A percentile compares a stretch with the other conserved stretches of the same genome.
Conservation (phyloP, 148 eudicot genomes). For the Limonium bicolor region DNA sequence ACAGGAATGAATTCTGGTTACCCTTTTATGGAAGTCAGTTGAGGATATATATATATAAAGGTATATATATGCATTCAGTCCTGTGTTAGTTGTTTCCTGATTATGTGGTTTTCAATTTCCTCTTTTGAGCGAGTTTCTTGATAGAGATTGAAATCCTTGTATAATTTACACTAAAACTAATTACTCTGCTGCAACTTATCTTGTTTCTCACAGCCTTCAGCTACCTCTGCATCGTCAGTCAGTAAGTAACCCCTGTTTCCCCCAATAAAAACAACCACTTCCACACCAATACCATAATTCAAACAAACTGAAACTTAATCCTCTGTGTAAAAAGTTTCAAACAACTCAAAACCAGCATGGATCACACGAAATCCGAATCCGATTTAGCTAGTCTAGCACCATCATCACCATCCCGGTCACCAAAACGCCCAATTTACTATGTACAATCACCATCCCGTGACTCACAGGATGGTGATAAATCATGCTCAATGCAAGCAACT, state of each 20-base stretch:
- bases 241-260: no score
- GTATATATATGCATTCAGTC: no score
- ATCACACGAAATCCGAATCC: constrained; percentile 75
- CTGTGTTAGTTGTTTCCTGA: no score
- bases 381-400: constrained; percentile 82
- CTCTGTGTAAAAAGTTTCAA: not conserved
- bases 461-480: constrained; percentile 89
- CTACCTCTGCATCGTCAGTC: not conserved
- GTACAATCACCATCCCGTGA: constrained; percentile 94
- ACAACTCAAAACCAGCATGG: constrained; percentile 24
- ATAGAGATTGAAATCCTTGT: no score
- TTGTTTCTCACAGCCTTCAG: not conserved
- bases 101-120: no score
- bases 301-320: not conserved
- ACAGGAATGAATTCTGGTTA: no score
- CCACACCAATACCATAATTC: no score
- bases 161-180: no score
- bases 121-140: no score
- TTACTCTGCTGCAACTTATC: not conserved
- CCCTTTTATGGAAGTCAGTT: no score
- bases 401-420: constrained; percentile 87
- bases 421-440: constrained; percentile 62
- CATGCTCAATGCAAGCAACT: constrained; percentile 58
- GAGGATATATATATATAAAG: no score
- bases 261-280: not conserved